Evolutionary conservation across 192 early-diverging fungal genomes (phyloP), one percentile per base, ranked within the genome.

Genomic region (Coemansia sp.): DNA sequence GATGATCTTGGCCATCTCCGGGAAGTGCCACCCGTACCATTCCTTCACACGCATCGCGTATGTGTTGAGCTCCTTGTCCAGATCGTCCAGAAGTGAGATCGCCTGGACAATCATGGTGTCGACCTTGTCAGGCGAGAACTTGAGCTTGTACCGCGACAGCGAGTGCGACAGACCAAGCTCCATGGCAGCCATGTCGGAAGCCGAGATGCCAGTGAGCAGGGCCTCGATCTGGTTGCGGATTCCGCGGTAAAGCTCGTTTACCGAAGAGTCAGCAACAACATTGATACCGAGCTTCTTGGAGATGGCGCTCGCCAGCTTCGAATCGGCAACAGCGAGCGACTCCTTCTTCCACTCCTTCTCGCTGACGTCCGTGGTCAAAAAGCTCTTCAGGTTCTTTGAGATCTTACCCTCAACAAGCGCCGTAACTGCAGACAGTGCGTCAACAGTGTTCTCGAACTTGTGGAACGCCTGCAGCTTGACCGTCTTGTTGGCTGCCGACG

Each of bases 81-180:
- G 88, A 77, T 98, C 95, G 78, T 99, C 98, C 78, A 99, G 85
- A 58, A 99, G 86, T 73, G 86, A 90, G 79, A 98, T 98, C 9
- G 98, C 95, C 87, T 99, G 98, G 61, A 98, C 94, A 78, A 98
- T 97, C 98, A 99, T 99, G 44, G 96, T 99, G 87, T 99, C 97
- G 14, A 98, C 95, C 89, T 98, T 99, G 86, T 99, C 97, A 68
- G 96, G 94, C 46, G 90, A 92, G 89, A 99, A 99, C 86, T 99
- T 99, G 85, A 99, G 93, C 87, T 98, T 98, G 86, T 97, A 97
- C 39, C 97, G 93, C 21, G 97, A 99, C 52, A 98, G 91, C 41
- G 95, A 97, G 90, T 99, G 97, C 58, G 96, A 97, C 58, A 99
- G 91, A 91, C 97, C 97, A 57, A 99, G 90, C 67, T 94, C 89